phyloP scores from a whole-genome alignment of 257 asterid genomes.

The Primulina eburnea region DNA sequence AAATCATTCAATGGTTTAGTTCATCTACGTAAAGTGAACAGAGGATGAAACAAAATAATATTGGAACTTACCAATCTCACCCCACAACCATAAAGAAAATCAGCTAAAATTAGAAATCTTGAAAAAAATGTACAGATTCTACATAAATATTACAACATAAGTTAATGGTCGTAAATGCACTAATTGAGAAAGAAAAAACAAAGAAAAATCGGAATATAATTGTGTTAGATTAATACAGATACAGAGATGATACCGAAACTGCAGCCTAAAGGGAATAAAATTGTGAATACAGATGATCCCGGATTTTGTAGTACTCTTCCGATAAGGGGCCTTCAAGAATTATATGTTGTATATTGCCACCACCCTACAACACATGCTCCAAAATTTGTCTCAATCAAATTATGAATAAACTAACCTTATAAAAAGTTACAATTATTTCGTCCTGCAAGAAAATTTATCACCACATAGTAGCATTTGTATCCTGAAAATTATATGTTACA shows the following conservation, averaged over 20 bases:
- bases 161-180: not conserved
- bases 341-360: slow-evolving; percentile 76
- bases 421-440: not conserved
- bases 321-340: slow-evolving; percentile 95
- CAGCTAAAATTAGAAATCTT: not conserved
- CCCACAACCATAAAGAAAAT: not conserved
- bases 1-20: no score
- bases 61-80: no score
- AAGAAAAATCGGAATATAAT: not conserved
- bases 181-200: not conserved
- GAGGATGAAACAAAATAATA: no score
- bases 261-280: slow-evolving; percentile 63
- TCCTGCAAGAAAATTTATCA: not conserved
- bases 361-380: slow-evolving; percentile 47
- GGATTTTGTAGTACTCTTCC: slow-evolving; percentile 79
- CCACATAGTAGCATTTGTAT: not conserved
- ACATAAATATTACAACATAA: not conserved
- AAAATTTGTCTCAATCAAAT: not conserved
- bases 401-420: not conserved
- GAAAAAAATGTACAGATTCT: not conserved
- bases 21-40: no score
- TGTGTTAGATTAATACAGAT: not conserved
- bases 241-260: not conserved
- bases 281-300: slow-evolving; percentile 80
- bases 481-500: not conserved